phyloP scores from a whole-genome alignment of 352 stramenopile species.

The Pythium insidiosum region DNA sequence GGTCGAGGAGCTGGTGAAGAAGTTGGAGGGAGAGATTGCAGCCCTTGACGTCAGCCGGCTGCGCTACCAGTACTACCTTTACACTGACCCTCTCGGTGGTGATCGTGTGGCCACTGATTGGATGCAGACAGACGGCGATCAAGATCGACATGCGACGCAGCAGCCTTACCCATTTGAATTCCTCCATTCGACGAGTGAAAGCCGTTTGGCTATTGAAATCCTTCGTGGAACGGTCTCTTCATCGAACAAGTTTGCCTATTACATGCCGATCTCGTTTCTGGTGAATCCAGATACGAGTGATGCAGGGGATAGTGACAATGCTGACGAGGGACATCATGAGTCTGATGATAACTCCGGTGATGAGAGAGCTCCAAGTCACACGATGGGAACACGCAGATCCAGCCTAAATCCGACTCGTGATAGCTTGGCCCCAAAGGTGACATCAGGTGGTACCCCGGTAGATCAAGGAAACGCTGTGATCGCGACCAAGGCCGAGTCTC shows the following conservation, averaged over 20 bases:
- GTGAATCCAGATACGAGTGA: constrained; percentile 66
- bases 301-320: constrained; percentile 55
- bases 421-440: constrained; percentile 4
- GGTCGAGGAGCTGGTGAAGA: constrained; percentile 68
- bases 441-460: too few relatives aligned
- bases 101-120: constrained; percentile 45
- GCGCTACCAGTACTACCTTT: constrained; percentile 76
- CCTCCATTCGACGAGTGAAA: constrained; percentile 54
- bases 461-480: too few relatives aligned
- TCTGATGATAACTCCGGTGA: constrained; percentile 67
- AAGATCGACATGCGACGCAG: constrained; percentile 21
- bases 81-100: constrained; percentile 65
- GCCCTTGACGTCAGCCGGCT: constrained; percentile 67
- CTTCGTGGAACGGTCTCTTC: constrained; percentile 73
- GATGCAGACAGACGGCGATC: constrained; percentile 19
- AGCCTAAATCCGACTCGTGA: constrained; percentile 25
- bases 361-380: constrained; percentile 14
- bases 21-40: constrained; percentile 66
- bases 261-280: constrained; percentile 73
- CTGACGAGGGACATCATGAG: constrained; percentile 45
- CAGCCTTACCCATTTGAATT: constrained; percentile 60
- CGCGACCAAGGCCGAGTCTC: constrained; percentile 18
- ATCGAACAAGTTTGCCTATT: constrained; percentile 71
- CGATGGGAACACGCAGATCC: constrained; percentile 5
- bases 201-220: constrained; percentile 53